These are phyloP conservation scores for Tolypocladium ophioglossoides DNA, from an alignment of 2,329 filamentous ascomycete genomes.

Conservation along the genomic window DNA sequence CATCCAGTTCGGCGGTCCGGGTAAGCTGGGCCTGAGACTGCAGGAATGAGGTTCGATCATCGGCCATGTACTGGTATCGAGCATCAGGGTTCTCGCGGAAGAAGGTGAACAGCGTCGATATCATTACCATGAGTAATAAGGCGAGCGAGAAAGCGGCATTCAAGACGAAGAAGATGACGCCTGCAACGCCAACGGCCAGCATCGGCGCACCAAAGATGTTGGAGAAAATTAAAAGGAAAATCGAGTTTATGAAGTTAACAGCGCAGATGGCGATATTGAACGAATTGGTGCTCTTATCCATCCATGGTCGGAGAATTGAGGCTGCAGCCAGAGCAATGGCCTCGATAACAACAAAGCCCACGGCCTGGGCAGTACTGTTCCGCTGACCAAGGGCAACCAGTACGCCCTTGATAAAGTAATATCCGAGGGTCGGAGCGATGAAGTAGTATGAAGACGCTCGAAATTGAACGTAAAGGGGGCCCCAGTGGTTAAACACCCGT, in stretches of 20 bases:
- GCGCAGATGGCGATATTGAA: conserved; percentile 91
- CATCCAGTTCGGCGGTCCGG: conserved; percentile 78
- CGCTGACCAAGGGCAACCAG: conserved; percentile 76
- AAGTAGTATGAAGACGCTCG: conserved; percentile 94
- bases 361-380: conserved; percentile 61
- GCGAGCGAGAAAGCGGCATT: conserved; percentile 79
- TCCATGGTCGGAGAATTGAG: conserved; percentile 80
- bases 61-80: conserved; percentile 91
- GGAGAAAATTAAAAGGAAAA: conserved; percentile 84
- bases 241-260: conserved; percentile 82
- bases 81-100: conserved; percentile 90
- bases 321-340: conserved; percentile 65
- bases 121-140: conserved; percentile 65
- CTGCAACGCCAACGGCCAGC: conserved; percentile 78
- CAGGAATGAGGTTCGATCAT: conserved; percentile 94
- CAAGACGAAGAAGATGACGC: conserved; percentile 78
- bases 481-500: conserved; percentile 89
- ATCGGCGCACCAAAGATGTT: conserved; percentile 74
- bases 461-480: conserved; percentile 95
- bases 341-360: conserved; percentile 77
- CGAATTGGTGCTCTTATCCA: conserved; percentile 96
- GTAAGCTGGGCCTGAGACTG: conserved; percentile 80
- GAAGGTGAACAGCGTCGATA: conserved; percentile 55
- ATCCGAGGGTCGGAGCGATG: conserved; percentile 67
- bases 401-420: conserved; percentile 75